These are phyloP conservation scores for Cryphonectria parasitica DNA, from an alignment of 2,329 filamentous ascomycete species.

Conservation along the genomic window DNA sequence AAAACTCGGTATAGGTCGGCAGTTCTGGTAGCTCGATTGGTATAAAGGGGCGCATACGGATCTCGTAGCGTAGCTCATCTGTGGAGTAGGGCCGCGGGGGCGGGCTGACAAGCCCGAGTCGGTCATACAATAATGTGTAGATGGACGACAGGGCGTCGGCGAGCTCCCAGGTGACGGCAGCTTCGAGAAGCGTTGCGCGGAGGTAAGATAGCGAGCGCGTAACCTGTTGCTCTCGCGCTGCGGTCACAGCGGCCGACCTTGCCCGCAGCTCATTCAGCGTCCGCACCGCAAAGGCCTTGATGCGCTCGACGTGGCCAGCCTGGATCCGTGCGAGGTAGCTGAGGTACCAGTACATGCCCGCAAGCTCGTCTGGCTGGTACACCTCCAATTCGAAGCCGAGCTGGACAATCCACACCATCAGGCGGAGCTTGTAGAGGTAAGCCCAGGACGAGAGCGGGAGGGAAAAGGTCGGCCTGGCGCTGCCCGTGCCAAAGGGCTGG, in stretches of 20 bases:
- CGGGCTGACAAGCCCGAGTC: conserved; percentile 57
- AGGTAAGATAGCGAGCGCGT: conserved; percentile 57
- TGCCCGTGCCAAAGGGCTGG: conserved; percentile 43
- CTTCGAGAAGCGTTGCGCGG: conserved; percentile 65
- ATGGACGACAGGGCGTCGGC: conserved; percentile 61
- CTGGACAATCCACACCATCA: conserved; percentile 86
- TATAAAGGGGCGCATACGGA: conserved; percentile 86
- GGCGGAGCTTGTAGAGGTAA: conserved; percentile 85
- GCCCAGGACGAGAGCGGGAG: conserved; percentile 86
- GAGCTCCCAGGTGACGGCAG: conserved; percentile 63
- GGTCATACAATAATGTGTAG: conserved; percentile 64
- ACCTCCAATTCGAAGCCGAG: conserved; percentile 93
- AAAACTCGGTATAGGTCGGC: conserved; percentile 66
- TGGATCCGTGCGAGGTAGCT: conserved; percentile 72
- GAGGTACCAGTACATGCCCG: conserved; percentile 90
- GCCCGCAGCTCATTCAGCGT: conserved; percentile 41
- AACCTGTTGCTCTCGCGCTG: conserved; percentile 48
- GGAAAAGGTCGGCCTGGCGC: conserved; percentile 61
- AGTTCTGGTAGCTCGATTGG: conserved; percentile 69
- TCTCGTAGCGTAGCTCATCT: conserved; percentile 72
- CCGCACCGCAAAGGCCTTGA: conserved; percentile 65
- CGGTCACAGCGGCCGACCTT: conserved; percentile 33
- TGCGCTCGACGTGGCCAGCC: conserved; percentile 71
- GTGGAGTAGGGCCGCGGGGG: conserved; percentile 67
- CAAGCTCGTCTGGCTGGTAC: conserved; percentile 83